Base-by-base conservation (phyloP, 108 stramenopile genomes). In the Pelagomonas calceolata region DNA sequence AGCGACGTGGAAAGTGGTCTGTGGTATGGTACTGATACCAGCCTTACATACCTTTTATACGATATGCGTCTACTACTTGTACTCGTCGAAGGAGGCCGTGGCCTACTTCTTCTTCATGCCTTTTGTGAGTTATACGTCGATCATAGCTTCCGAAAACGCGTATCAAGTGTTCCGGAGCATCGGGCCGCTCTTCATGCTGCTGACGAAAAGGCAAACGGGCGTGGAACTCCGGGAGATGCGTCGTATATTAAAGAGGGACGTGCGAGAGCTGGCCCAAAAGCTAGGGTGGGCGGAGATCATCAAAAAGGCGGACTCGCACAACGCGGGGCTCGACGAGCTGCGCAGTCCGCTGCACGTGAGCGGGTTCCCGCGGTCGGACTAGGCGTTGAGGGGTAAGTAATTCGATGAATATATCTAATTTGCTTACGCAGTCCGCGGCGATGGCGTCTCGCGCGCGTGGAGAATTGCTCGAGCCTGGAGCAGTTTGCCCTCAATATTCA, bases 91-190 rank as follows among this genome's bases (percentile, higher is more conserved):
- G 9, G 26, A 29, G 29, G 65, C 71, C 65, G 64, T 64, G 64
- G 64, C 33, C 37, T 36, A 72, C 36, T 72, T 66, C n/a, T 60
- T 60, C 51, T 60, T 60, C 51, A 60, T 60, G 51, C 51, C 51
- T 26, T 60, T 60, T 26, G 26, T 60, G 21, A 26, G 21, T 26
- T 17, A 17, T 17, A 60, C 51, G 51, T 60, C 51, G 21, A 60
- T 60, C 51, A 9, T 9, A 1, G 51, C 51, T 1, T 60, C 51
- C 21, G 51, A 60, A 26, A 9, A 1, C 14, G 18, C 29, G 21
- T 12, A 26, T 26, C 1, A 4, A 17, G 51, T 60, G 7, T 17
- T 26, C 7, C 10, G 7, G 51, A 26, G 21, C 51, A 60, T 60
- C 51, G 51, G 51, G 51, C 51, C 51, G 21, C 51, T 60, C 51